Evolutionary conservation across 352 stramenopile genomes (phyloP).

Genomic region (Thraustochytrium striatum): DNA sequence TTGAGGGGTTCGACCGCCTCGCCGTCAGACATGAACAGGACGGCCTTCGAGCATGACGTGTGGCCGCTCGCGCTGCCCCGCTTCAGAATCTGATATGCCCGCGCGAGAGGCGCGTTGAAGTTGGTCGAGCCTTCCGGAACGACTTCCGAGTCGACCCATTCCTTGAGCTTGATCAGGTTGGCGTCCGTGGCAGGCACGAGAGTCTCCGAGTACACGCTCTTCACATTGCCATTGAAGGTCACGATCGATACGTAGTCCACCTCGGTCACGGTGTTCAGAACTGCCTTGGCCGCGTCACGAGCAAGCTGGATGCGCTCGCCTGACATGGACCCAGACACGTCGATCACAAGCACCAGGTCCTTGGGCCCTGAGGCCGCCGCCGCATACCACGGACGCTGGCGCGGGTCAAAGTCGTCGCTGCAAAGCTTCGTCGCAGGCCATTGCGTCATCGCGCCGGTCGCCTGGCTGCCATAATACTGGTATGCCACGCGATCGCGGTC

Average conservation of each 20-base stretch:
- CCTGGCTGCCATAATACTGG: neutral
- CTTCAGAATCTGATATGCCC: neutral
- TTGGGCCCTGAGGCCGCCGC: slow-evolving; percentile 59
- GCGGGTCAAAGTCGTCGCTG: slow-evolving; percentile 54
- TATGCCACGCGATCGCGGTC: neutral
- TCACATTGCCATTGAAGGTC: neutral
- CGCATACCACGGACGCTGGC: slow-evolving; percentile 59
- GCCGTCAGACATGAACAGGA: neutral
- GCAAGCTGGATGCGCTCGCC: neutral
- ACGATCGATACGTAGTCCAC: neutral
- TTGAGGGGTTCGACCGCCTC: no score
- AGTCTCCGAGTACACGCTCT: neutral
- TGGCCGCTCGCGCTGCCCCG: no score
- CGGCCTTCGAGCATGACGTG: neutral
- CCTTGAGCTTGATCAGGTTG: neutral
- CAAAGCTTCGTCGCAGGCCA: neutral
- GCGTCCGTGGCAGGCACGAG: neutral
- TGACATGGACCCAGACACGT: slow-evolving; percentile 55
- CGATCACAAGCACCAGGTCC: slow-evolving; percentile 59
- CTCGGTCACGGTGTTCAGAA: neutral
- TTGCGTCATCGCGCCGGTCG: neutral
- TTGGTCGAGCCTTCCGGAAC: neutral
- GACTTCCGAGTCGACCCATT: neutral
- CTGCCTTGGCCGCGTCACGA: neutral
- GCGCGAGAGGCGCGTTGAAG: neutral